Evolutionary conservation across 495 filamentous ascomycete genomes (phyloP).

Genomic region (Tuber umbilicatum): DNA sequence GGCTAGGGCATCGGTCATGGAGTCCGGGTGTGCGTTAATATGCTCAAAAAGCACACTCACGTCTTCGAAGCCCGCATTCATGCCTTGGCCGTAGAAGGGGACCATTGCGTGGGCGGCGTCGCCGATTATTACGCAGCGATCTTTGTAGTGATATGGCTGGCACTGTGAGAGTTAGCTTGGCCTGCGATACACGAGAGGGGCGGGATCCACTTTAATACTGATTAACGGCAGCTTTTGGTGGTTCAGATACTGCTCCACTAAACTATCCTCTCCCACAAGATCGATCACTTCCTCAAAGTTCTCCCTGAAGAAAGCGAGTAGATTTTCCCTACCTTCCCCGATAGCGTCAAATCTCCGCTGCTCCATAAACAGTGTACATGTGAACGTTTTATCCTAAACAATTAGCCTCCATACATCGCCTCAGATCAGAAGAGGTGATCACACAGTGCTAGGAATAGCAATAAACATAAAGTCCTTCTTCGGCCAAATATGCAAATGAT

Average conservation of each 20-base stretch:
- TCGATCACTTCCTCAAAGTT: constrained; percentile 84
- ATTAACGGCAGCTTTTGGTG: constrained; percentile 92
- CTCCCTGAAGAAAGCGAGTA: constrained; percentile 66
- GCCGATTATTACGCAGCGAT: constrained; percentile 76
- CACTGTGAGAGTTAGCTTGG: constrained; percentile 53
- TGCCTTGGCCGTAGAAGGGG: constrained; percentile 85
- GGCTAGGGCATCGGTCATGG: constrained; percentile 56
- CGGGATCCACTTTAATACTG: constrained; percentile 50
- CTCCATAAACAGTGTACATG: constrained; percentile 86
- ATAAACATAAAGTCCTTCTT: constrained; percentile 94
- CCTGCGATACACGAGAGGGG: neutral
- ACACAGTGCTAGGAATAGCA: constrained; percentile 71
- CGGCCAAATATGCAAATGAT: constrained; percentile 97
- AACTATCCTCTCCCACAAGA: constrained; percentile 63
- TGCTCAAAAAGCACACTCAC: constrained; percentile 67
- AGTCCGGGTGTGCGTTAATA: constrained; percentile 42
- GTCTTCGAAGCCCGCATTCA: constrained; percentile 82
- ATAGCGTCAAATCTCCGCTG: constrained; percentile 54
- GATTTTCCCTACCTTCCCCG: constrained; percentile 49
- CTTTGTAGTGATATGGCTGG: constrained; percentile 70
- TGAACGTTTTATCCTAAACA: constrained; percentile 74
- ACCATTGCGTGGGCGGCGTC: constrained; percentile 98
- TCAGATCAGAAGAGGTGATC: constrained; percentile 23
- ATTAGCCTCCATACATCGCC: constrained; percentile 13
- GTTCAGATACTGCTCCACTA: constrained; percentile 61